phyloP scores from a whole-genome alignment of 1,139 yeast genomes.

The Saccharomyces hybrid region DNA sequence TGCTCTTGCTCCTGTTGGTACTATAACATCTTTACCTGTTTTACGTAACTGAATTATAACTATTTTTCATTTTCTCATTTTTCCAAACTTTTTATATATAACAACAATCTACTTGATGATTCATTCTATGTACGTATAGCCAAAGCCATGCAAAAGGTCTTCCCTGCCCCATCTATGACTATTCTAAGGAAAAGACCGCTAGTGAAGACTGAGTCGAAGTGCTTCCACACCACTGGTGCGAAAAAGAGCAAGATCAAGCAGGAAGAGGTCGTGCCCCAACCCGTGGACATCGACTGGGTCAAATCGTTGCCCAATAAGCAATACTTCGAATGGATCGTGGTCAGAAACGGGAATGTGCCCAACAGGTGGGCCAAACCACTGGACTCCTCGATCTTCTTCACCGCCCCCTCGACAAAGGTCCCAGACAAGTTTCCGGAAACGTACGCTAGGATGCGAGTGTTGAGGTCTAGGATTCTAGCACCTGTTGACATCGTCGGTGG shows the following conservation, averaged over 20 bases:
- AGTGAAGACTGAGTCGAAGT: neutral
- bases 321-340: conserved; percentile 23
- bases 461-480: conserved; percentile 56
- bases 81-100: neutral
- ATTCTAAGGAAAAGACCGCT: neutral
- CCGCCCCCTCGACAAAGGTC: conserved; percentile 7
- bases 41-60: neutral
- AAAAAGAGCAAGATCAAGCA: conserved; percentile 1
- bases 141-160: neutral
- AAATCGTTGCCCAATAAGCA: conserved; percentile 21
- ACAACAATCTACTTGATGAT: neutral
- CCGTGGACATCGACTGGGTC: conserved; percentile 22
- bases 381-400: conserved; percentile 6
- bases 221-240: too few species aligned
- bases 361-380: conserved; percentile 21
- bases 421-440: conserved; percentile 49
- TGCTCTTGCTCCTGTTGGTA: conserved; percentile 21
- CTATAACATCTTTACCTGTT: conserved; percentile 7
- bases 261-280: conserved; percentile 2
- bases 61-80: neutral
- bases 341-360: conserved; percentile 21
- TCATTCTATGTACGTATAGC: neutral
- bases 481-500: conserved; percentile 92
- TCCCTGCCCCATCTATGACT: neutral
- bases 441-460: conserved; percentile 52